Conservation (phyloP, 768 basidiomycete species). For the Boletus sp. region DNA sequence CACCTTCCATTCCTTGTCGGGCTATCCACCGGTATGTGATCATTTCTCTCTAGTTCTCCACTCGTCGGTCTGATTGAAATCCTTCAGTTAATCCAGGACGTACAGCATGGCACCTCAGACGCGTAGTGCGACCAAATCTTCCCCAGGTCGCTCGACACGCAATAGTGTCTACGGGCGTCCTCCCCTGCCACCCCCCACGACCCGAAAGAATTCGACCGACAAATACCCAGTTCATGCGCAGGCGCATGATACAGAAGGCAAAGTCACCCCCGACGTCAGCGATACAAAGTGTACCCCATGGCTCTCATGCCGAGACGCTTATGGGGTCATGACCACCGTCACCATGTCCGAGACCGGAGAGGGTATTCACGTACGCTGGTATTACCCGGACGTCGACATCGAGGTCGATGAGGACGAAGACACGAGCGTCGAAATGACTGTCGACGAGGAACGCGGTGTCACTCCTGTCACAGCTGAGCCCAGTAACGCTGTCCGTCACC, state of each 20-base stretch:
- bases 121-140: slow-evolving; percentile 15
- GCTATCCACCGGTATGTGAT: slow-evolving; percentile 1
- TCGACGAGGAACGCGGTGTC: slow-evolving; percentile 17
- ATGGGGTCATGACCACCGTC: slow-evolving; percentile 9
- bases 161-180: slow-evolving; percentile 25
- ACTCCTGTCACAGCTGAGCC: slow-evolving; percentile 5
- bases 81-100: neutral
- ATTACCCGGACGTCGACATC: slow-evolving; percentile 10
- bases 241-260: neutral
- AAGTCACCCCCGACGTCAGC: neutral
- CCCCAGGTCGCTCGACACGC: slow-evolving; percentile 19
- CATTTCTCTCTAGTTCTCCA: neutral
- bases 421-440: slow-evolving; percentile 4
- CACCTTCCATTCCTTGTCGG: neutral
- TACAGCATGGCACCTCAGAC: slow-evolving; percentile 28
- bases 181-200: slow-evolving; percentile 2
- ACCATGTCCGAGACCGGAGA: slow-evolving; percentile 23
- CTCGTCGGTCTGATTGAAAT: neutral
- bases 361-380: slow-evolving; percentile 21
- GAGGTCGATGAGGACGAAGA: slow-evolving; percentile 10
- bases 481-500: neutral
- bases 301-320: slow-evolving; percentile 20
- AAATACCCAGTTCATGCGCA: neutral
- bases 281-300: slow-evolving; percentile 4
- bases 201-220: slow-evolving; percentile 3